Base-by-base conservation (phyloP, 345 rosid genomes). In the Rhodamnia rubescens region DNA sequence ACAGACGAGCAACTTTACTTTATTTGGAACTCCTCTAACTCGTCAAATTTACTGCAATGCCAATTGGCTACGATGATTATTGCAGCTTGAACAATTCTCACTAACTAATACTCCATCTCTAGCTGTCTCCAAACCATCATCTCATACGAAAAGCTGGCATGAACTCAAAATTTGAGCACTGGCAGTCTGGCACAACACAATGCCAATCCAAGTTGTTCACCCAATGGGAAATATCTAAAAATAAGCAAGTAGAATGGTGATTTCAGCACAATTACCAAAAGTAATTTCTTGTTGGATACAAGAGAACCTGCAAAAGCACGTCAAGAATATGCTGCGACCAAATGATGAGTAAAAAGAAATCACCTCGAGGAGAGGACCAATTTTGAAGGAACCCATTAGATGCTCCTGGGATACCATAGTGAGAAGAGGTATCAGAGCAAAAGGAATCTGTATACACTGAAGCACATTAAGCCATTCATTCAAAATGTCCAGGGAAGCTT, bases 401-500 rank as follows among this genome's bases (percentile, higher is more conserved):
- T 92, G 92, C 90, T 95, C 96, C 89, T 92, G 93, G 51, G 98
- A 88, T n/a, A 95, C 99, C 90, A 97, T 88, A 3, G 98, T 95
- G 52, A 97, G 94, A 86, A 97, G 98, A 32, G 99, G 98, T 87
- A 95, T 92, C 58, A 97, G 95, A 15, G 98, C 98, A 82, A 97
- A 97, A 47, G 99, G 98, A 56, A 97, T 97, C 88, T 97, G 99
- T 88, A 97, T 89, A 40, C 98, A 97, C 95, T 94, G 97, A 89
- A 97, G 97, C 78, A 97, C 97, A 87, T 97, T 97, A n/a, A 95
- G 92, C 99, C 99, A 97, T 89, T 93, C 99, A 87, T 95, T 97
- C 87, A 97, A 83, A 86, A 93, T 84, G 90, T 96, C 99, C 86
- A 97, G 88, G 0, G 98, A 94, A 85, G 93, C 93, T 90, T 95